phyloP scores from a whole-genome alignment of 1,284 basidiomycete species.

The Gomphus bonarii region DNA sequence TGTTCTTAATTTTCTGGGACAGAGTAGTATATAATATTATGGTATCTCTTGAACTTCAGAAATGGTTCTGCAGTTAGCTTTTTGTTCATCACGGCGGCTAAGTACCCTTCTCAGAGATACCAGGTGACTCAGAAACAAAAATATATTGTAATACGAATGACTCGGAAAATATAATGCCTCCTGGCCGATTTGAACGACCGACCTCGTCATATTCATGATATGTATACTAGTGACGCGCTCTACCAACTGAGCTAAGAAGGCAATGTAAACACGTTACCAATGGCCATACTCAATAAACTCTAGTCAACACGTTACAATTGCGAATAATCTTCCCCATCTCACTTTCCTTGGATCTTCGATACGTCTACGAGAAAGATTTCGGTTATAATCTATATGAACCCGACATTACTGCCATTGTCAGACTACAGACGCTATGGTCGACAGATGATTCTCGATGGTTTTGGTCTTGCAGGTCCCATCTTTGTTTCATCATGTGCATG shows the following conservation, averaged over 20 bases:
- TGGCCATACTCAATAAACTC: background rate
- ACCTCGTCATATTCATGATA: background rate
- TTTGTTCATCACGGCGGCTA: no score
- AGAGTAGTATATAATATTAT: no score
- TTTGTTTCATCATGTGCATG: background rate
- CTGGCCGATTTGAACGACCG: slow-evolving; percentile 3
- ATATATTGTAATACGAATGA: no score
- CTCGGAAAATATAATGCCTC: background rate
- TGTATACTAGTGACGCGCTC: slow-evolving; percentile 52
- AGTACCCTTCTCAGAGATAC: no score
- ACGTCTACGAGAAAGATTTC: no score
- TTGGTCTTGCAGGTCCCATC: slow-evolving; percentile 70
- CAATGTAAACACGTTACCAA: background rate
- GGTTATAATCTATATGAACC: background rate
- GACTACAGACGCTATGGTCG: slow-evolving; percentile 92
- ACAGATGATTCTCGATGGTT: slow-evolving; percentile 91
- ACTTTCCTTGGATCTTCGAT: no score
- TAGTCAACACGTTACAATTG: no score
- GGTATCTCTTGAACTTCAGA: no score
- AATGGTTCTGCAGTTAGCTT: no score
- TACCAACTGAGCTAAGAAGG: slow-evolving; percentile 49
- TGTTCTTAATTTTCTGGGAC: no score
- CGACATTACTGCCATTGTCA: slow-evolving; percentile 17
- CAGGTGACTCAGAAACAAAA: no score
- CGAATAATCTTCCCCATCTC: no score